phyloP scores from a whole-genome alignment of 257 asterid genomes.

The Solanum pimpinellifolium region DNA sequence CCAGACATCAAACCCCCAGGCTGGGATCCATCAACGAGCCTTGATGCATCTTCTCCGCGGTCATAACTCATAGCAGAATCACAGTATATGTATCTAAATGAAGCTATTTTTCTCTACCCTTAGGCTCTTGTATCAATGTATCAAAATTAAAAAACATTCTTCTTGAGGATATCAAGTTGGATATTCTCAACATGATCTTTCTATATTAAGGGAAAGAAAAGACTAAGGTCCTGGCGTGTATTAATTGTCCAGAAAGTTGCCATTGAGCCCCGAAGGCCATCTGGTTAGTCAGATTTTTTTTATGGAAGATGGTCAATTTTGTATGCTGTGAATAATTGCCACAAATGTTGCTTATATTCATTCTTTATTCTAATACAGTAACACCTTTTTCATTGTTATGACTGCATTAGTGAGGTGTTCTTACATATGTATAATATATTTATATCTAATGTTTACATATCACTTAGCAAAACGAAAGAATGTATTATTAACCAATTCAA shows the following conservation, averaged over 20 bases:
- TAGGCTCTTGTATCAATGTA: background rate
- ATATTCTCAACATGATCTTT: background rate
- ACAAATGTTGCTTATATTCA: background rate
- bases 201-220: background rate
- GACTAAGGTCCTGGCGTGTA: background rate
- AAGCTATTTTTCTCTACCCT: background rate
- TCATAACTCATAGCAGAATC: background rate
- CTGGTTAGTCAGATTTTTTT: background rate
- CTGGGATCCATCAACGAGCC: conserved; percentile 39
- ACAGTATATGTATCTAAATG: background rate
- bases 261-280: background rate
- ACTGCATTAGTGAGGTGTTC: background rate
- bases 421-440: background rate
- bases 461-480: no score
- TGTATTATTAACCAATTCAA: no score
- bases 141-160: background rate
- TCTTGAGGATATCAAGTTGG: background rate
- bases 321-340: background rate
- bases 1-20: conserved; percentile 88
- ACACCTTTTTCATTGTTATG: background rate
- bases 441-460: no score
- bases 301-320: background rate
- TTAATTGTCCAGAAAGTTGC: background rate
- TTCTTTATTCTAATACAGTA: background rate
- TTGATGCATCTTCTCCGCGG: conserved; percentile 2